Evolutionary conservation across 352 stramenopile genomes (phyloP).

Genomic region (Plasmopara halstedii): DNA sequence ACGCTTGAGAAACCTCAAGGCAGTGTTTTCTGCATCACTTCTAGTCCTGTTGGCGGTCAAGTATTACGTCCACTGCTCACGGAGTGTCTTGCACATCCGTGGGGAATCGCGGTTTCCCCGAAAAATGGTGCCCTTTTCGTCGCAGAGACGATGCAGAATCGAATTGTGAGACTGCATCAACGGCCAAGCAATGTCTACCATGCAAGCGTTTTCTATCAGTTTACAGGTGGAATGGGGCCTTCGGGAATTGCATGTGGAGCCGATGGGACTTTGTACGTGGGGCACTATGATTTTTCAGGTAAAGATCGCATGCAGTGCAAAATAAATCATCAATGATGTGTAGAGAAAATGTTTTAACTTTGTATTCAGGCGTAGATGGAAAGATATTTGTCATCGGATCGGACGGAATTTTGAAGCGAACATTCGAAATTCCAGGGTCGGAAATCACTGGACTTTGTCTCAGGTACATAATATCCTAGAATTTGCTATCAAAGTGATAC

Average conservation of each 20-base stretch:
- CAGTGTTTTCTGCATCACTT: slow-evolving; percentile 69
- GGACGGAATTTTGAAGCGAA: slow-evolving; percentile 40
- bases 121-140: slow-evolving; percentile 51
- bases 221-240: slow-evolving; percentile 67
- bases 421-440: slow-evolving; percentile 42
- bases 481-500: neutral
- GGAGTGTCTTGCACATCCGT: slow-evolving; percentile 78
- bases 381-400: slow-evolving; percentile 62
- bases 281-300: slow-evolving; percentile 80
- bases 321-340: neutral
- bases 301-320: no score
- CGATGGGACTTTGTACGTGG: slow-evolving; percentile 63
- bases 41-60: slow-evolving; percentile 58
- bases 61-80: slow-evolving; percentile 62
- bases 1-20: slow-evolving; percentile 71
- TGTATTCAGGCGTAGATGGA: slow-evolving; percentile 30
- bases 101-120: slow-evolving; percentile 37
- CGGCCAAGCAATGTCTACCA: slow-evolving; percentile 64
- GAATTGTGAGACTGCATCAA: slow-evolving; percentile 60
- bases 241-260: slow-evolving; percentile 64
- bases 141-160: slow-evolving; percentile 76
- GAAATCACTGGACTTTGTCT: slow-evolving; percentile 77
- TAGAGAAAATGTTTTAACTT: neutral
- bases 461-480: slow-evolving; percentile 24
- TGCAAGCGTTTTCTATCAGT: slow-evolving; percentile 77